Percentiles rank a stretch among this genome's conserved stretches.
phyloP scores from a whole-genome alignment of 2,329 filamentous ascomycete genomes.

The Zasmidium citrigriseum region DNA sequence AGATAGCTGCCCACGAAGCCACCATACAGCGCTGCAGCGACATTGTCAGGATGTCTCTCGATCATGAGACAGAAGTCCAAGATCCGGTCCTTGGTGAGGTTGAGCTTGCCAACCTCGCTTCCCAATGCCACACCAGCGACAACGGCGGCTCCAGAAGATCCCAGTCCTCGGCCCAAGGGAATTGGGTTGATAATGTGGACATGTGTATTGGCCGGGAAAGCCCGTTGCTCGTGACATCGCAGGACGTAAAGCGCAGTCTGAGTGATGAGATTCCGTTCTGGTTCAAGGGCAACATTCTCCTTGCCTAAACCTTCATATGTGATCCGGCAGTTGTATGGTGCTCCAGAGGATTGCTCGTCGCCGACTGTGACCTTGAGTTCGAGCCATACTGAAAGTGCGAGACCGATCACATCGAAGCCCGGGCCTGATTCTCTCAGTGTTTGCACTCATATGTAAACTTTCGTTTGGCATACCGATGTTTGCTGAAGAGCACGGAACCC shows the following conservation, averaged over 20 bases:
- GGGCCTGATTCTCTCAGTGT: slow-evolving; percentile 53
- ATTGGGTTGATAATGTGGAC: slow-evolving; percentile 97
- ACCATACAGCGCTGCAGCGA: slow-evolving; percentile 91
- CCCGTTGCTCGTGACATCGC: slow-evolving; percentile 82
- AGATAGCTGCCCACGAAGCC: slow-evolving; percentile 97
- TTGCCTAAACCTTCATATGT: slow-evolving; percentile 85
- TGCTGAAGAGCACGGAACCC: slow-evolving; percentile 87
- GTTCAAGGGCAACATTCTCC: slow-evolving; percentile 77
- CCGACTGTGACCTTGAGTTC: slow-evolving; percentile 82
- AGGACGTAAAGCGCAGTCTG: slow-evolving; percentile 92
- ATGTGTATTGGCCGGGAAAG: slow-evolving; percentile 82
- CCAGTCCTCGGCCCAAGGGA: slow-evolving; percentile 85
- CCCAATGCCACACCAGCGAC: slow-evolving; percentile 93
- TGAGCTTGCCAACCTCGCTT: slow-evolving; percentile 81
- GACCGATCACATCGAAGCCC: slow-evolving; percentile 95
- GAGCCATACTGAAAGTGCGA: slow-evolving; percentile 91
- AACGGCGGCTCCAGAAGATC: slow-evolving; percentile 93
- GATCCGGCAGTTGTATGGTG: slow-evolving; percentile 80
- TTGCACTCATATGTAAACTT: not conserved
- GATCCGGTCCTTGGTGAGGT: slow-evolving; percentile 75
- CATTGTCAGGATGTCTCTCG: slow-evolving; percentile 87
- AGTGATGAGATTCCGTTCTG: slow-evolving; percentile 89
- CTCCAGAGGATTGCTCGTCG: slow-evolving; percentile 54
- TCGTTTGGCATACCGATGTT: slow-evolving; percentile 69
- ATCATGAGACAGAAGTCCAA: slow-evolving; percentile 99